Evolutionary conservation across 2,329 filamentous ascomycete genomes (phyloP), one percentile per base, ranked within the genome.

Genomic region (Chaetomium sp.): DNA sequence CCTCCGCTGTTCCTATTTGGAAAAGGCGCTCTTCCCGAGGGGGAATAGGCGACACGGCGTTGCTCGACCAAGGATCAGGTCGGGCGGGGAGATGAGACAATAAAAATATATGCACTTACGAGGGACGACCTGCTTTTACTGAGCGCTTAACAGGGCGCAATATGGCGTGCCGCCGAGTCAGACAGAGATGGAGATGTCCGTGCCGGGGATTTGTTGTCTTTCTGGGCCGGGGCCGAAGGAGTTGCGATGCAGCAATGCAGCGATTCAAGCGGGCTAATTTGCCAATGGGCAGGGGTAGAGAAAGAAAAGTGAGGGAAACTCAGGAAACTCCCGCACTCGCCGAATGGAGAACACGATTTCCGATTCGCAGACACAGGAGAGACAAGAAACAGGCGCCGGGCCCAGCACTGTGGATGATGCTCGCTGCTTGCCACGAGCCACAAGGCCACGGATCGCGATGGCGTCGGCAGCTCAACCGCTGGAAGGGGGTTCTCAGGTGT

Each of bases 391-490:
- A 50, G 49, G 35, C 53, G 32, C 44, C 52, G 40, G 48, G 49
- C 50, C 56, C 53, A 53, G 53, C 12, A 53, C 53, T 38, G 45
- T 36, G 56, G 46, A 52, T 44, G 56, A 37, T 47, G 50, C 43
- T 51, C 40, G 48, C 37, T 41, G 43, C 47, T 46, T 42, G 54
- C 54, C 47, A 59, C 57, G 52, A 55, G 54, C 33, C 49, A 50
- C 52, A 50, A 49, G 44, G 47, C 49, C 41, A 52, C 49, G 51
- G 58, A 59, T 63, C 55, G 55, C 61, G 56, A 64, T 59, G 59
- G 61, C 55, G 57, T 55, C 59, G 56, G 55, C 53, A 59, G 55
- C 62, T 62, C 60, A 63, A 62, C 62, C 60, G 62, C 62, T 58
- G 43, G 47, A 34, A 47, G 41, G 5, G 40, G 32, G 49, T 14